A percentile compares a stretch with the other conserved stretches of the same genome.
phyloP scores from a whole-genome alignment of 768 basidiomycete species.

The Amanita rimosa region DNA sequence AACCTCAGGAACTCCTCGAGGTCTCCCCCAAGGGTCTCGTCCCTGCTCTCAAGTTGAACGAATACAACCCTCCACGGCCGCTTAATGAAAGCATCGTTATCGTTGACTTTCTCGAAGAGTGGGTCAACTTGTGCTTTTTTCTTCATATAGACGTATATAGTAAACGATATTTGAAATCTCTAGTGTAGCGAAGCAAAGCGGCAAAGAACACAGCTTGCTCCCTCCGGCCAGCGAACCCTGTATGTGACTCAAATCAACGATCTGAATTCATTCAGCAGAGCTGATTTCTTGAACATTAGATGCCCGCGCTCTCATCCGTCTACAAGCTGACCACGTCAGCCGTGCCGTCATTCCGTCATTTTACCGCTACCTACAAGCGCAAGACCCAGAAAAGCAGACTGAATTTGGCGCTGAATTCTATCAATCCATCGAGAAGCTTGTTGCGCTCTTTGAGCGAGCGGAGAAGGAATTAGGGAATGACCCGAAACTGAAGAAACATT shows the following conservation, averaged over 20 bases:
- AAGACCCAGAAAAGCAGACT: slow-evolving; percentile 29
- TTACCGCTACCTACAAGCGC: slow-evolving; percentile 55
- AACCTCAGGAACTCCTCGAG: slow-evolving; percentile 68
- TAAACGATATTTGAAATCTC: background rate
- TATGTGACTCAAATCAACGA: slow-evolving; percentile 17
- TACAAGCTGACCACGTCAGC: slow-evolving; percentile 59
- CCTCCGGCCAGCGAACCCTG: slow-evolving; percentile 51
- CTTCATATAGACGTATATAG: background rate
- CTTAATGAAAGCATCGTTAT: slow-evolving; percentile 77
- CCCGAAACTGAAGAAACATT: slow-evolving; percentile 17
- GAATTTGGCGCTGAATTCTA: slow-evolving; percentile 40
- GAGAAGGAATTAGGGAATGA: slow-evolving; percentile 23
- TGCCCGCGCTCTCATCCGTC: slow-evolving; percentile 46
- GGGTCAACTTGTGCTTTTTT: slow-evolving; percentile 11
- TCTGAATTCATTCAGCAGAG: background rate
- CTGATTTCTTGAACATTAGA: background rate
- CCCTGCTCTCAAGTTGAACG: slow-evolving; percentile 50
- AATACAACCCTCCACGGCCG: slow-evolving; percentile 41
- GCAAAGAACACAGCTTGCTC: slow-evolving; percentile 34
- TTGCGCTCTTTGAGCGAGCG: slow-evolving; percentile 43
- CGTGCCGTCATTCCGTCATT: slow-evolving; percentile 59
- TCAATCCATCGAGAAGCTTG: slow-evolving; percentile 30
- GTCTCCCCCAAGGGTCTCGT: slow-evolving; percentile 78
- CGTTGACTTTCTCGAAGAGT: slow-evolving; percentile 74
- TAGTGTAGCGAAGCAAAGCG: slow-evolving; percentile 17